Percentiles rank a stretch among this genome's conserved stretches.
phyloP scores from a whole-genome alignment of 73 alveolate genomes.

The Blepharisma japonicum region DNA sequence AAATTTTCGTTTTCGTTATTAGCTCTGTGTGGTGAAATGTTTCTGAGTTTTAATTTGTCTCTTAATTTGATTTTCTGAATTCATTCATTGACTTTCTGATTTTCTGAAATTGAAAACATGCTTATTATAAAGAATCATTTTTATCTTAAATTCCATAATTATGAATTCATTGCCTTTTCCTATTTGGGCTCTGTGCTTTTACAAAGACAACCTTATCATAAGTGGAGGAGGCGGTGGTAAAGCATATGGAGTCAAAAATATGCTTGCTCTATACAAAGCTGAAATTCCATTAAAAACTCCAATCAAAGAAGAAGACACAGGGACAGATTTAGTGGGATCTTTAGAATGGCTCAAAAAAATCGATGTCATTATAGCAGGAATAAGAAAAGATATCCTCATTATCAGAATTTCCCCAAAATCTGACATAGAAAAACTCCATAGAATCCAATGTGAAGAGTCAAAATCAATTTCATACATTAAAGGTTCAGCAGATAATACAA shows the following conservation, averaged over 20 bases:
- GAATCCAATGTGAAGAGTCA: not conserved
- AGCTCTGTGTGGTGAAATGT: no score
- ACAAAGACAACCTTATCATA: not conserved
- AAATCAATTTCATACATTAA: not conserved
- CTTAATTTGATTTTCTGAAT: no score
- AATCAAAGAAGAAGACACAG: constrained; percentile 8
- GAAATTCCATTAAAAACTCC: not conserved
- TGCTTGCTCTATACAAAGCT: not conserved
- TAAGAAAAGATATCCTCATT: not conserved
- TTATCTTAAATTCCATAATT: no score
- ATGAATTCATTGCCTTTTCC: not conserved
- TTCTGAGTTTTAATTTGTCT: no score
- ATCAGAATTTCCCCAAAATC: not conserved
- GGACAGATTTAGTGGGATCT: not conserved
- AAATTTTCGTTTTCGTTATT: no score
- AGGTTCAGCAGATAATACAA: not conserved
- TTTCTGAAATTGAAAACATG: no score
- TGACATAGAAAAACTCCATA: not conserved
- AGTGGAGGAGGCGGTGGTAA: constrained; percentile 37
- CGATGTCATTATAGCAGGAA: not conserved
- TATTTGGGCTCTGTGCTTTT: constrained; percentile 26
- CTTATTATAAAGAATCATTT: no score
- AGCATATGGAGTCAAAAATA: constrained; percentile 10
- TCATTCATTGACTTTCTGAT: no score
- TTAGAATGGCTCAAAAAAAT: not conserved